Base-by-base conservation (phyloP, 805 yeast genomes). In the Scheffersomyces spartinae region DNA sequence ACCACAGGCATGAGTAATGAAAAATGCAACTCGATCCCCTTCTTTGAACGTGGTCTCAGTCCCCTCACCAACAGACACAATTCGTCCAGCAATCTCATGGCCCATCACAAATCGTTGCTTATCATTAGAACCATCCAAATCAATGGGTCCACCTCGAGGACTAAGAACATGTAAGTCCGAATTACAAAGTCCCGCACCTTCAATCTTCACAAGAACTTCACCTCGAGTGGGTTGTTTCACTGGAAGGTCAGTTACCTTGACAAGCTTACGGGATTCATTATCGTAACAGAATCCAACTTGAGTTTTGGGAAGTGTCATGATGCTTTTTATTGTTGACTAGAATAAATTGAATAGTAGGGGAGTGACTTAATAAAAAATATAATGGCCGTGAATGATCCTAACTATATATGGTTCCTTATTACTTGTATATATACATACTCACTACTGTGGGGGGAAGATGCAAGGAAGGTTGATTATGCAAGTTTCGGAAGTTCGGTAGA, bases 131-230 rank as follows among this genome's bases (percentile, higher is more conserved):
- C n/a, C n/a, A n/a, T n/a, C n/a, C n/a, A n/a, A n/a, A n/a, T n/a
- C n/a, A 59, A 55, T 20, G 37, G 32, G 7, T 43, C 40, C 36
- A n/a, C 33, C 30, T 24, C 28, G 49, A 26, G 34, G 43, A 26
- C 15, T 26, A 19, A 60, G 38, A 13, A 57, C 47, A 30, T 56
- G 61, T 11, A 54, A 45, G 32, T 60, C 66, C 20, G 59, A 50
- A 27, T 45, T 47, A 32, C 66, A 60, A 26, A 60, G 41, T 6
- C 66, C 66, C 2, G 58, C 61, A 1, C 61, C 63, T 32, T 60
- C 61, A n/a, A 60, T 37, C 31, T 58, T 54, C 17, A 60, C 35
- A 8, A 60, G 42, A 1, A 59, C 44, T 27, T 55, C 51, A 14
- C 30, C 34, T 6, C 36, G 32, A 2, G 36, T 38, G 1, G 65